Evolutionary conservation across 257 asterid genomes (phyloP), one percentile per base, ranked within the genome.

Genomic region (Parsonsia alboflavescens): DNA sequence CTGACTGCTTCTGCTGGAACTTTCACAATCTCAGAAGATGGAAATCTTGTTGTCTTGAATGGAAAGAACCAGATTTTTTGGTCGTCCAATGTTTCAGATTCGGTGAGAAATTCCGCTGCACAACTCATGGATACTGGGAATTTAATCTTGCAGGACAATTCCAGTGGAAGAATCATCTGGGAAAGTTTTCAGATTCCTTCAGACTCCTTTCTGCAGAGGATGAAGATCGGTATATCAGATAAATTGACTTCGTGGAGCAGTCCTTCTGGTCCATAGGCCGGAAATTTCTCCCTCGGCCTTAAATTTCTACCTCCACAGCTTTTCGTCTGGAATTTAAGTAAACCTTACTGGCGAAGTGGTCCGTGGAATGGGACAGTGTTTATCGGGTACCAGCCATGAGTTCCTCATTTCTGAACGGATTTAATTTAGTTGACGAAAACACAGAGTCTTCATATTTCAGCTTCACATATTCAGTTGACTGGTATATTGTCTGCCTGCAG

Each of bases 331-430:
- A 62, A 80, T 7, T 65, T 80, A 46, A 78, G 71, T 13, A 57
- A 56, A 1, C 79, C 78, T 30, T 30, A 58, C 71, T 87, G 90
- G 92, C 83, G 92, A 41, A 84, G 88, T 56, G 96, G 85, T 65
- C 85, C 77, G 1, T 83, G 87, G 87, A 36, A 57, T 24, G 77
- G 81, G 5, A 76, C 70, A 52, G 15, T 46, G 11, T 83, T 80
- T 13, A 73, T 61, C 28, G 83, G 41, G 0, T 68, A 28, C 73
- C 49, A 3, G 5, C 26, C 0, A 75, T 78, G 78, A 15, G 7
- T 36, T 64, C 76, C 0, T 15, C 1, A 19, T 80, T 68, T 49
- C 0, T 22, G 44, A 66, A 50, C 42, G 68, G 83, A 71, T 46
- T 36, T 44, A 7, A 70, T 48, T 45, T 75, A 0, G 71, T 41